Percentiles rank a stretch among this genome's conserved stretches.
phyloP scores from a whole-genome alignment of 2,329 filamentous ascomycete genomes.

The Penicillium concentricum region DNA sequence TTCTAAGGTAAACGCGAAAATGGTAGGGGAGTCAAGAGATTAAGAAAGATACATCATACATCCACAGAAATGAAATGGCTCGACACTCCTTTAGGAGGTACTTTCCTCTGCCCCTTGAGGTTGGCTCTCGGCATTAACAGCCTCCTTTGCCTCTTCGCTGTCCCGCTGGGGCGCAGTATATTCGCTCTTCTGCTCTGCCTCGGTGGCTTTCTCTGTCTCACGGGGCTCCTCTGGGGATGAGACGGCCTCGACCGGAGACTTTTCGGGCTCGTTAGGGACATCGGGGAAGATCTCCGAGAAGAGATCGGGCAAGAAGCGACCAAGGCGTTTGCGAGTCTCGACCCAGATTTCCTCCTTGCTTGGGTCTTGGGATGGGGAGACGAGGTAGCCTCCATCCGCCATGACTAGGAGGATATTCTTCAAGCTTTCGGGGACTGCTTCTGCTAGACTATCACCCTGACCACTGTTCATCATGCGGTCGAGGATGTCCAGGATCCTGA shows the following conservation, averaged over 20 bases:
- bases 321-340: constrained; percentile 61
- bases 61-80: not conserved
- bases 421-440: constrained; percentile 89
- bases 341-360: constrained; percentile 57
- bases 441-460: constrained; percentile 85
- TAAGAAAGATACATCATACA: not conserved
- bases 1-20: constrained; percentile 18
- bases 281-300: constrained; percentile 60
- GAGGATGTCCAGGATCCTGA: constrained; percentile 89
- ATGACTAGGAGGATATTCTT: constrained; percentile 97
- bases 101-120: constrained; percentile 1
- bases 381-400: constrained; percentile 81
- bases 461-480: constrained; percentile 95
- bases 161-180: constrained; percentile 2
- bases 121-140: not conserved
- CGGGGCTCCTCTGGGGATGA: constrained; percentile 19
- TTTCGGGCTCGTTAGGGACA: constrained; percentile 19
- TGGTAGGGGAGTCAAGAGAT: not conserved
- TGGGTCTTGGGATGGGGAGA: constrained; percentile 60
- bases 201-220: constrained; percentile 16
- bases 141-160: not conserved
- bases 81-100: constrained; percentile 1
- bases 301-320: constrained; percentile 60
- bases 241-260: constrained; percentile 15
- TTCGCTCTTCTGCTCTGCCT: constrained; percentile 16